Conservation (phyloP, 345 rosid genomes). For the Alliaria petiolata region DNA sequence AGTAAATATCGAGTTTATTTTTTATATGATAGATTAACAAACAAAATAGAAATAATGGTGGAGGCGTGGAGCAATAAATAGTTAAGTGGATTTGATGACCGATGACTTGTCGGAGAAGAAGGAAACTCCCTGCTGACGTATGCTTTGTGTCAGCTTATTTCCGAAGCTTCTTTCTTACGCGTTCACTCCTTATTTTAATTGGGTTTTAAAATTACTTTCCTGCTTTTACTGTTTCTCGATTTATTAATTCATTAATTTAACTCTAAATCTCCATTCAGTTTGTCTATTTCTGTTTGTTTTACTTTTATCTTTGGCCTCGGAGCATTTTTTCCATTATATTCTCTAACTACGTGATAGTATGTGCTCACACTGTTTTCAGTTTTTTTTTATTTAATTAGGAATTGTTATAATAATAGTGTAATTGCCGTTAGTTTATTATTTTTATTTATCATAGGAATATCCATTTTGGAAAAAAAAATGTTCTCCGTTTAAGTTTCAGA, state of each 20-base stretch:
- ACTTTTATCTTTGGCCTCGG: not conserved
- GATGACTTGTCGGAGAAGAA: slow-evolving; percentile 37
- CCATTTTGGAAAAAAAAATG: not conserved
- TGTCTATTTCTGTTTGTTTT: slow-evolving; percentile 33
- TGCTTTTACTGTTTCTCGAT: slow-evolving; percentile 3
- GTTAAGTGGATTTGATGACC: slow-evolving; percentile 19
- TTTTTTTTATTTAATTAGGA: not conserved
- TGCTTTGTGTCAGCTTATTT: slow-evolving; percentile 36
- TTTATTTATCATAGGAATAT: not conserved
- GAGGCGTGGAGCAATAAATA: slow-evolving; percentile 6
- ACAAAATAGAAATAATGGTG: not conserved
- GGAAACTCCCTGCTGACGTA: slow-evolving; percentile 35
- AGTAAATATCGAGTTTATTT: not conserved
- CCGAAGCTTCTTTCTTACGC: slow-evolving; percentile 23
- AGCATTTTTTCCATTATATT: not conserved
- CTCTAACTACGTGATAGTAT: slow-evolving; percentile 7
- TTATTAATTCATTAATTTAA: slow-evolving; percentile 12
- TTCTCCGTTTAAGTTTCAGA: not conserved
- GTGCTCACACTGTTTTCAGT: slow-evolving; percentile 6
- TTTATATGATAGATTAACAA: not conserved
- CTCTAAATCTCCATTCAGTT: not conserved
- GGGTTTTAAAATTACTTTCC: not conserved
- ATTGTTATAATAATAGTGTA: not conserved
- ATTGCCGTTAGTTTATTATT: not conserved
- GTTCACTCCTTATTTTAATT: slow-evolving; percentile 6